phyloP scores from a whole-genome alignment of 2,329 filamentous ascomycete species.

The Ceratocystiopsis minuta region DNA sequence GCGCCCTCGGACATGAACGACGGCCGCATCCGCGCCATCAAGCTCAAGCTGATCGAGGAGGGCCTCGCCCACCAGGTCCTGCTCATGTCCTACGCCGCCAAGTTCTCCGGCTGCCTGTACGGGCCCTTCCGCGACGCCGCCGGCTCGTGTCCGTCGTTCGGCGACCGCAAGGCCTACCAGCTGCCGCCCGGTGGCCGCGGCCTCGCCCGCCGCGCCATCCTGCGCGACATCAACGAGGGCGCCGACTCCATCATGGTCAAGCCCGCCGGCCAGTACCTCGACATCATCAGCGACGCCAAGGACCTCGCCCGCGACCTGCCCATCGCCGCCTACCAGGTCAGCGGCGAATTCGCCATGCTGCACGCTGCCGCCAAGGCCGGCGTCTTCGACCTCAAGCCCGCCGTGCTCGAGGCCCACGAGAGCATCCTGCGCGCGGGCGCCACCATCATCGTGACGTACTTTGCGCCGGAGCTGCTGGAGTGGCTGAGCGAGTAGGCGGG shows the following conservation, averaged over 20 bases:
- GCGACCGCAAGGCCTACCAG: conserved; percentile 93
- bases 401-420: conserved; percentile 90
- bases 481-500: conserved; percentile 26
- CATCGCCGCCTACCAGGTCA: conserved; percentile 90
- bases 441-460: conserved; percentile 86
- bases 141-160: conserved; percentile 77
- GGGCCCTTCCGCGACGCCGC: conserved; percentile 95
- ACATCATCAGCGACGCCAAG: conserved; percentile 96
- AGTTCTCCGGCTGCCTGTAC: conserved; percentile 92
- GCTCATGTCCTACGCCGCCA: conserved; percentile 95
- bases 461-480: conserved; percentile 63
- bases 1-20: conserved; percentile 99
- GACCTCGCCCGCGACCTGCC: conserved; percentile 83
- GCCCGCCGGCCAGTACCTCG: conserved; percentile 84
- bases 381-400: conserved; percentile 84
- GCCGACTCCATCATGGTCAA: conserved; percentile 99
- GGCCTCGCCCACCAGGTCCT: conserved; percentile 81
- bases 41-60: conserved; percentile 90
- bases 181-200: conserved; percentile 83
- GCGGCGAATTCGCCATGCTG: conserved; percentile 95
- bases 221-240: conserved; percentile 78
- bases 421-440: conserved; percentile 86
- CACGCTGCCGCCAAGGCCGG: conserved; percentile 89
- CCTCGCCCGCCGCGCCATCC: conserved; percentile 76
- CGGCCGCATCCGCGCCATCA: conserved; percentile 90